These are phyloP conservation scores for Staphylotrichum tortipilum DNA, from an alignment of 495 filamentous ascomycete species.

Conservation along the genomic window DNA sequence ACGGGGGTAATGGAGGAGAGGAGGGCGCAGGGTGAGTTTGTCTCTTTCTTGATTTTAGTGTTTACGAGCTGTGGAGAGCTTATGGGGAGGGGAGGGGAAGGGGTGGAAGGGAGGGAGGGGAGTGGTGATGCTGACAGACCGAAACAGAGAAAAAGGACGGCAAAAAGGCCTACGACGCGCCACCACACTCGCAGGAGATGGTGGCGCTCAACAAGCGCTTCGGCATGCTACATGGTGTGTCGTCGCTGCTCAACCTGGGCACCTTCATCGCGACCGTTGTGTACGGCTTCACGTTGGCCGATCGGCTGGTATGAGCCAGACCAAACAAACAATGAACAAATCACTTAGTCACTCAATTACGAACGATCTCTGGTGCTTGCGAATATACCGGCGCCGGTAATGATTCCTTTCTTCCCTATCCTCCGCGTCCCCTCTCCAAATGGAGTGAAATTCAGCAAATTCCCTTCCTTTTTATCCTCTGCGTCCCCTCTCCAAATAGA, in stretches of 20 bases:
- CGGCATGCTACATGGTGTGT: constrained; percentile 66
- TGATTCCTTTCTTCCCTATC: not conserved
- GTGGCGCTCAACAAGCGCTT: constrained; percentile 70
- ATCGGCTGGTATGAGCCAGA: constrained; percentile 34
- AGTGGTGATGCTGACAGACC: not conserved
- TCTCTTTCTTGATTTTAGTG: no score
- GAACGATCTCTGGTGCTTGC: no score
- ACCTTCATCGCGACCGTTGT: constrained; percentile 55
- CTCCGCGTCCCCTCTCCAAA: not conserved
- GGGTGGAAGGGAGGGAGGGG: not conserved
- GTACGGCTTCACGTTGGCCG: constrained; percentile 65
- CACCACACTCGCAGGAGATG: constrained; percentile 76
- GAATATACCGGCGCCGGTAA: not conserved
- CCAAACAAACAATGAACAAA: not conserved
- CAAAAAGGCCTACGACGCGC: constrained; percentile 68
- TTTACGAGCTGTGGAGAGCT: no score
- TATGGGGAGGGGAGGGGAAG: no score
- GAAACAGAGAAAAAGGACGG: constrained; percentile 52
- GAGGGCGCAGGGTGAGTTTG: constrained; percentile 59
- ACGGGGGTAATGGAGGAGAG: constrained; percentile 63
- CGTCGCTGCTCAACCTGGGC: constrained; percentile 63
- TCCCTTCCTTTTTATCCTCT: no score
- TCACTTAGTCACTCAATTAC: no score
- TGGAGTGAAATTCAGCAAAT: no score
- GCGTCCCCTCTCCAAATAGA: no score